Evolutionary conservation across 2,329 filamentous ascomycete species (phyloP), one percentile per base, ranked within the genome.

Genomic region (Thyridium curvatum): DNA sequence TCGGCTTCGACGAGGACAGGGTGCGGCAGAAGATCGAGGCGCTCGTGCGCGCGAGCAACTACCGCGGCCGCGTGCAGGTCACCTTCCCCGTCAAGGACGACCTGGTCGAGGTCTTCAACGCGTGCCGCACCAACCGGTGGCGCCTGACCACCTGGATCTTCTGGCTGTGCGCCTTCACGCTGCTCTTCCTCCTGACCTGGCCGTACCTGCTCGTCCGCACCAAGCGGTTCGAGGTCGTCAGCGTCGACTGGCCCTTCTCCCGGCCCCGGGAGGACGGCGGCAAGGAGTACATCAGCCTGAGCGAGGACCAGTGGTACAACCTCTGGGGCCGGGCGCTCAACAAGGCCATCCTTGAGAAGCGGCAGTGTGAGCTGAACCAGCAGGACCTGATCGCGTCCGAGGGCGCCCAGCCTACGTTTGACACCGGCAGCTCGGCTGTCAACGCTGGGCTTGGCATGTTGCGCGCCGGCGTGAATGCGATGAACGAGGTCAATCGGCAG

Each of bases 111-210:
- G 68, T 86, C 34, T 85, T 82, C 62, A 84, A 77, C 38, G 66
- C 73, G 4, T 76, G 74, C 47, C 67, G 62, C 37, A 64, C 78
- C 43, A 88, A 86, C 52, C 60, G 66, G 21, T 84, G 81, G 75
- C 77, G 85, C 1, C 63, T 79, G 34, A 80, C 70, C 1, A 56
- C 54, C 7, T 86, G 79, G 79, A 65, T 87, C 33, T 64, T 72
- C 32, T 75, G 76, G 67, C 33, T 86, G 9, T 86, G 81, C 61
- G 79, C 76, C 53, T 55, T 85, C 6, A 79, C 79, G 0, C 77
- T 87, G 43, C 58, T 84, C 12, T 84, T 84, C 71, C 52, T 89
- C 41, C 67, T 89, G 48, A 66, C 74, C 3, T 89, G 84, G 84
- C 84, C 84, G 0, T 72, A 75, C 41, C 67, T 89, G 12, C 81